Percentiles rank a stretch among this genome's conserved stretches.
These are phyloP conservation scores for Coemansia sp. DNA, from an alignment of 192 early-diverging fungal genomes.

Conservation along the genomic window DNA sequence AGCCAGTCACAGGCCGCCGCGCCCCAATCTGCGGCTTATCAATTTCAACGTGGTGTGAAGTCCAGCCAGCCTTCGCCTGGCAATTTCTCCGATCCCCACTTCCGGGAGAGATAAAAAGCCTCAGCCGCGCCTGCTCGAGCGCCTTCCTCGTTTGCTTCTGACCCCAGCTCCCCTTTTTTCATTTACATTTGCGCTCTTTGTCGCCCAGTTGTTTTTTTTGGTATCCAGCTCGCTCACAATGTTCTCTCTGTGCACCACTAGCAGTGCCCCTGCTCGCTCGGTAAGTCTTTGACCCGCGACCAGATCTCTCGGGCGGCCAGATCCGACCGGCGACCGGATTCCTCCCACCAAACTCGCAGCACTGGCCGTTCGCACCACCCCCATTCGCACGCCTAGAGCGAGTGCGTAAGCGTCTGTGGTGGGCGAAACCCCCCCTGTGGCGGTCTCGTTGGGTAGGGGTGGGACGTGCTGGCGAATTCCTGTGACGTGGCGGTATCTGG, in stretches of 20 bases:
- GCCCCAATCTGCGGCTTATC: constrained; percentile 8
- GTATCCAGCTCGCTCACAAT: constrained; percentile 27
- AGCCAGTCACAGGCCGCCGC: constrained; percentile 3
- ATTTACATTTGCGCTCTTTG: constrained; percentile 5
- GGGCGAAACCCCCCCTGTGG: background rate
- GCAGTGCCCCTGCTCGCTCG: constrained; percentile 39
- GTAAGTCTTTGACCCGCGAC: constrained; percentile 24
- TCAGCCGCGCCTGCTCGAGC: background rate
- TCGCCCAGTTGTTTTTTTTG: background rate
- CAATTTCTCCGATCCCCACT: constrained; percentile 1
- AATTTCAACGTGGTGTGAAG: background rate
- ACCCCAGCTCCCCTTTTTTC: background rate
- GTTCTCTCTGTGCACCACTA: constrained; percentile 49
- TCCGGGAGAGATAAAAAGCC: background rate
- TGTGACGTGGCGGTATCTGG: constrained; percentile 44
- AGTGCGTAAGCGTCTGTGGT: too few species aligned
- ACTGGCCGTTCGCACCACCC: too few species aligned
- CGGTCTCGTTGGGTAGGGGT: background rate
- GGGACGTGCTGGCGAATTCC: background rate
- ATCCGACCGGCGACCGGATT: too few species aligned
- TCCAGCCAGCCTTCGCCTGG: background rate
- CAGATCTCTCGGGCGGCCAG: background rate
- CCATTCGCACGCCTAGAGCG: background rate
- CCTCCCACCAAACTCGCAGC: too few species aligned
- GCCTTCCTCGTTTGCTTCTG: background rate